Evolutionary conservation across 805 yeast species (phyloP).

Genomic region (Sungouiozyma intestinalis): DNA sequence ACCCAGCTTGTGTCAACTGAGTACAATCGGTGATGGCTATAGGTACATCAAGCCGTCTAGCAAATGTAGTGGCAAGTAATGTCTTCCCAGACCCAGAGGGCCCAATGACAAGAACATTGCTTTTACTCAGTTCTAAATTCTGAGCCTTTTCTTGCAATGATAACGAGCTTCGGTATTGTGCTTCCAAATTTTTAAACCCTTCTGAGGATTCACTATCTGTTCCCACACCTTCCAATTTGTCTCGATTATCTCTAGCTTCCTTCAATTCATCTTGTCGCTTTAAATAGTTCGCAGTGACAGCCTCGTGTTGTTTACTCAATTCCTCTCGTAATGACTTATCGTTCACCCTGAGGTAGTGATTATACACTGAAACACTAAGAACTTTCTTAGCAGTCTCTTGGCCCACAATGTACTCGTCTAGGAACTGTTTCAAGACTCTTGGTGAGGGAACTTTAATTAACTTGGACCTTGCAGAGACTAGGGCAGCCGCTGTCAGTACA

Average conservation of each 20-base stretch:
- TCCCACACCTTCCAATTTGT: conserved; percentile 4
- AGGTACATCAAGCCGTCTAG: conserved; percentile 43
- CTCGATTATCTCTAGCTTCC: conserved; percentile 4
- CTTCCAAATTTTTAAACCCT: conserved; percentile 21
- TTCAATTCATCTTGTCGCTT: conserved; percentile 11
- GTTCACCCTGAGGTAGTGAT: conserved; percentile 42
- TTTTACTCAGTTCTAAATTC: conserved; percentile 41
- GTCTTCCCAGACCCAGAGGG: conserved; percentile 60
- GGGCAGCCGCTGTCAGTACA: neutral
- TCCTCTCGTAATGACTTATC: conserved; percentile 31
- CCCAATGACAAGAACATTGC: conserved; percentile 46
- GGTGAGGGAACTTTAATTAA: conserved; percentile 36
- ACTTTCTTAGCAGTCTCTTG: conserved; percentile 47
- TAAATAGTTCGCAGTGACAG: conserved; percentile 21
- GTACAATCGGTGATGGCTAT: conserved; percentile 53
- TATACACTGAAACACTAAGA: conserved; percentile 51
- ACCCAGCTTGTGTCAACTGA: conserved; percentile 53
- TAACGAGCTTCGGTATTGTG: conserved; percentile 18
- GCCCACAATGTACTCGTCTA: conserved; percentile 46
- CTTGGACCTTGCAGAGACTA: conserved; percentile 1
- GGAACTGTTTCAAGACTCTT: conserved; percentile 32
- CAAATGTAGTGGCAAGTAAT: conserved; percentile 43
- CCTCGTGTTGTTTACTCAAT: conserved; percentile 18
- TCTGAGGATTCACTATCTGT: conserved; percentile 24
- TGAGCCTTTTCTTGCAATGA: conserved; percentile 22